Conservation (phyloP, 208 protist species). For the Wallacemonas sp. region DNA sequence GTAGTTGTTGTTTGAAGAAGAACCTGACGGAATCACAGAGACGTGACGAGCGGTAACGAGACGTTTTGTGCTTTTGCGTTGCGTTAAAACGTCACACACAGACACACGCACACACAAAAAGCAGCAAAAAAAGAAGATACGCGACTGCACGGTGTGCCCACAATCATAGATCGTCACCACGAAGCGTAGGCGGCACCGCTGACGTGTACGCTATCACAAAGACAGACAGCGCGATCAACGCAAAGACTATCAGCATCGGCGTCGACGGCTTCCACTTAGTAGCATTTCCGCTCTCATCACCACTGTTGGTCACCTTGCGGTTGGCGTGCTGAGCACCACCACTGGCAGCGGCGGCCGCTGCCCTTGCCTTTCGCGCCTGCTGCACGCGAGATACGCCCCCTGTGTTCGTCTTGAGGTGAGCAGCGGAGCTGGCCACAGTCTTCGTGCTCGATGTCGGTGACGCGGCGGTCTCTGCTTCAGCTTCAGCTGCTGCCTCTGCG, state of each 20-base stretch:
- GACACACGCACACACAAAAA: too few species aligned
- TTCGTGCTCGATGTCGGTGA: neutral
- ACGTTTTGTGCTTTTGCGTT: too few species aligned
- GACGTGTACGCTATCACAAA: slow-evolving; percentile 8
- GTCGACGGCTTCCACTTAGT: too few species aligned
- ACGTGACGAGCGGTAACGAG: too few species aligned
- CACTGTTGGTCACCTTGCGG: neutral
- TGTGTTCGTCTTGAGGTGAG: neutral
- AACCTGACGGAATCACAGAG: too few species aligned
- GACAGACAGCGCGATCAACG: slow-evolving; percentile 23
- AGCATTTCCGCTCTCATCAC: neutral
- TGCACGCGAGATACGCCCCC: slow-evolving; percentile 38
- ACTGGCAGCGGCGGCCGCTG: slow-evolving; percentile 13
- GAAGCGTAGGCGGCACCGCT: neutral
- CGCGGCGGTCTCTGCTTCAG: slow-evolving; percentile 1
- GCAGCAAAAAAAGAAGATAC: too few species aligned
- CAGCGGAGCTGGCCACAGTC: too few species aligned
- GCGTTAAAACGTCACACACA: too few species aligned
- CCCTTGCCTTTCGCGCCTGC: slow-evolving; percentile 46
- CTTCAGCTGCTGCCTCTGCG: neutral
- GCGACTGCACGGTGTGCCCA: too few species aligned
- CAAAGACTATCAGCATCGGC: slow-evolving; percentile 19
- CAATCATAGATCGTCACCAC: neutral
- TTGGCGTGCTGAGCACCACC: slow-evolving; percentile 12
- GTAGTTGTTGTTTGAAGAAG: too few species aligned